Percentiles rank a stretch among this genome's conserved stretches.
These are phyloP conservation scores for Udeniomyces megalosporus DNA, from an alignment of 768 basidiomycete genomes.

Conservation along the genomic window DNA sequence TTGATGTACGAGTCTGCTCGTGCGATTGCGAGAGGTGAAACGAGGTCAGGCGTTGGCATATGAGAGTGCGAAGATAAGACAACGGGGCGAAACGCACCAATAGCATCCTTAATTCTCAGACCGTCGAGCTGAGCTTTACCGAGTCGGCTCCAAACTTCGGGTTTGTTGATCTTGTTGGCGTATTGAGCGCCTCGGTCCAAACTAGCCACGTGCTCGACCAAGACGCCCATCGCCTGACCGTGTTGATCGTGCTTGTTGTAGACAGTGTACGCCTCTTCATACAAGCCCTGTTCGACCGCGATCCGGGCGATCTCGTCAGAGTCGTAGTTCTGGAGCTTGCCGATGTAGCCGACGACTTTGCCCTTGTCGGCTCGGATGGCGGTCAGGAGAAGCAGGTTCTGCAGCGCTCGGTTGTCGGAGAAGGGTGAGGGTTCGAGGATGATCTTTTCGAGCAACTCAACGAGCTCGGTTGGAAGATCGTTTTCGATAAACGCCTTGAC, in stretches of 20 bases:
- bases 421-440: constrained; percentile 93
- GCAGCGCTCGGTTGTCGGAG: constrained; percentile 90
- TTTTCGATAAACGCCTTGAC: constrained; percentile 97
- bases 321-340: constrained; percentile 92
- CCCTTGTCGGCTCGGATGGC: constrained; percentile 96
- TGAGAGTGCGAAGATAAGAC: background rate
- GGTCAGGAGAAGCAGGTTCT: constrained; percentile 85
- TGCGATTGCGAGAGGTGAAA: background rate
- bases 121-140: constrained; percentile 99
- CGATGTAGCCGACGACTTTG: constrained; percentile 95
- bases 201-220: constrained; percentile 95
- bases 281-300: constrained; percentile 85
- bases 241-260: constrained; percentile 96
- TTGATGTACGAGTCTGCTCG: constrained; percentile 97
- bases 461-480: constrained; percentile 89
- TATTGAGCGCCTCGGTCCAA: constrained; percentile 93
- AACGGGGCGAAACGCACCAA: constrained; percentile 42
- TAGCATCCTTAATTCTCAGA: constrained; percentile 91
- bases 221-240: constrained; percentile 86
- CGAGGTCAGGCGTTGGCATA: background rate
- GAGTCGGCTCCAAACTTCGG: constrained; percentile 91
- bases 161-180: constrained; percentile 87
- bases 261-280: constrained; percentile 90
- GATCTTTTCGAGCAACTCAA: constrained; percentile 96
- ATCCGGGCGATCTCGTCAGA: constrained; percentile 87